Conservation (phyloP, 2,329 filamentous ascomycete genomes). For the Orbilia brochopaga region DNA sequence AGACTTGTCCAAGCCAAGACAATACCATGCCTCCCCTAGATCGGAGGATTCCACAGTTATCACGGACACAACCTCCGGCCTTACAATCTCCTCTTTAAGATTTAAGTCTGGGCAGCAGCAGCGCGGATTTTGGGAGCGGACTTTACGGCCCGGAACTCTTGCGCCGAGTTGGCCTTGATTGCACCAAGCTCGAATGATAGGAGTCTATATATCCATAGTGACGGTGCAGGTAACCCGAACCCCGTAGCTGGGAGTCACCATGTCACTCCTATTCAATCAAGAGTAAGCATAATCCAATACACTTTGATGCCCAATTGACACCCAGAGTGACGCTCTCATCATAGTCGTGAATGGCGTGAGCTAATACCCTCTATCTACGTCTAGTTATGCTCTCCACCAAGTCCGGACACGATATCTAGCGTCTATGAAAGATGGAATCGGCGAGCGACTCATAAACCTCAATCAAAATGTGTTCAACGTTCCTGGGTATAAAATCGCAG, state of each 20-base stretch:
- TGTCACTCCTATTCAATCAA: conserved; percentile 48
- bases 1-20: conserved; percentile 14
- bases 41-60: conserved; percentile 40
- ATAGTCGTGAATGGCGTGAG: not conserved
- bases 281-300: conserved; percentile 24
- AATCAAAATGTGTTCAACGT: conserved; percentile 81
- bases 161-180: not conserved
- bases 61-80: conserved; percentile 31
- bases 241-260: conserved; percentile 7
- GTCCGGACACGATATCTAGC: conserved; percentile 79
- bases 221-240: conserved; percentile 30
- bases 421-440: conserved; percentile 80
- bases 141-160: not conserved
- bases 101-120: not conserved
- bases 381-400: conserved; percentile 80
- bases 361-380: conserved; percentile 3
- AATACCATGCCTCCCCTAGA: conserved; percentile 40
- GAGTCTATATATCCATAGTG: not conserved
- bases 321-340: not conserved
- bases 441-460: conserved; percentile 80
- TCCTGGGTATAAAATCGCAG: conserved; percentile 79
- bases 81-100: conserved; percentile 15
- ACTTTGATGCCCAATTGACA: not conserved
- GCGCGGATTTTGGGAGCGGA: not conserved
- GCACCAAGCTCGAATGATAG: conserved; percentile 9